Conservation (phyloP, 805 yeast species). For the Metschnikowia kofuensis region DNA sequence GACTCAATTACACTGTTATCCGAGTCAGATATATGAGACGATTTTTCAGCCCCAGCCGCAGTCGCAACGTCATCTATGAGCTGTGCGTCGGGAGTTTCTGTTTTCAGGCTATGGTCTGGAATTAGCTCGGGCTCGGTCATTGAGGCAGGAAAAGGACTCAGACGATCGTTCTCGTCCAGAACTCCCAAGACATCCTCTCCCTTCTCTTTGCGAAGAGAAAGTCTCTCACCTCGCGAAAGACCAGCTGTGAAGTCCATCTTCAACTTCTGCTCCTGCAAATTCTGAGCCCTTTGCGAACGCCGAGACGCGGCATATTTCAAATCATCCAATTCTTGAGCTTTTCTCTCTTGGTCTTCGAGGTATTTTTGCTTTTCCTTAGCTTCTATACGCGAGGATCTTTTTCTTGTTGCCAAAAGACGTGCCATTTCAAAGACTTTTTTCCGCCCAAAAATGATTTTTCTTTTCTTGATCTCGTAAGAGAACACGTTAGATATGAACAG, state of each 20-base stretch:
- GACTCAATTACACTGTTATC: too few species aligned
- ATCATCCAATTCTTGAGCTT: conserved; percentile 45
- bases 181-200: neutral
- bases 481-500: conserved; percentile 23
- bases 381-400: conserved; percentile 70
- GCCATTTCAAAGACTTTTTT: conserved; percentile 64
- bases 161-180: neutral
- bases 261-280: conserved; percentile 23
- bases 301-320: conserved; percentile 42
- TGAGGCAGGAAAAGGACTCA: neutral
- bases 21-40: too few species aligned
- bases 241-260: conserved; percentile 28
- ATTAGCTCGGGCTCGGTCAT: neutral
- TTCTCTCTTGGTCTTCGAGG: conserved; percentile 52
- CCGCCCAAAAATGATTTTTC: conserved; percentile 52
- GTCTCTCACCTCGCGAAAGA: conserved; percentile 32
- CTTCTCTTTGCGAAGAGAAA: conserved; percentile 30
- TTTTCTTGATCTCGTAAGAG: conserved; percentile 48
- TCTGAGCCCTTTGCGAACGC: conserved; percentile 38
- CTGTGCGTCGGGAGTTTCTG: too few species aligned
- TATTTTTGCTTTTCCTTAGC: conserved; percentile 51
- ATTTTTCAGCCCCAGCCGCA: too few species aligned
- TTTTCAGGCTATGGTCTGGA: too few species aligned
- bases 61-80: too few species aligned
- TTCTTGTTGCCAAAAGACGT: conserved; percentile 61